Base-by-base conservation (phyloP, 192 early-diverging fungal species). In the Hyaloraphidium curvatum region DNA sequence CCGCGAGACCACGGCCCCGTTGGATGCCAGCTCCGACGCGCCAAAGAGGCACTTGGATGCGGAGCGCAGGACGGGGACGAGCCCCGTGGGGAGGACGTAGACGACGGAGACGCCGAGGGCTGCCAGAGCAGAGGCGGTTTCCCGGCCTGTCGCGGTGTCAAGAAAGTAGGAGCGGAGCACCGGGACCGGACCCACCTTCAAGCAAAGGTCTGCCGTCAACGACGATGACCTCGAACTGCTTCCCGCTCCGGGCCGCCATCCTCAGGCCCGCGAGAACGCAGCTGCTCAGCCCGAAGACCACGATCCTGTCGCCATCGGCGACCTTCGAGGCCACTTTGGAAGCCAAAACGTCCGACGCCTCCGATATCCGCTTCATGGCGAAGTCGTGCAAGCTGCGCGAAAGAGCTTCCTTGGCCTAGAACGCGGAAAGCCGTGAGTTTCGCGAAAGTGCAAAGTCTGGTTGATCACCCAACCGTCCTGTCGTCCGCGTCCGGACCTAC, bases 221-320 rank as follows among this genome's bases (percentile, higher is more conserved):
- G 3, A 96, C 81, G 52, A 98, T 85, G 9, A 97, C 95, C 39
- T 78, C 76, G 62, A 98, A 98, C 40, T 81, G 63, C 37, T 77
- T 83, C 5, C 82, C 83, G 28, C 68, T 64, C 22, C 60, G 58
- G 55, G 89, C 76, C 13, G 89, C 88, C 25, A 79, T 73, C 25
- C 87, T 51, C 31, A 96, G 68, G 22, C 94, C 63, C 5, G 68
- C 65, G 55, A 83, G 64, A 9, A 98, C 94, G 13, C 82, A 76
- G 14, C 17, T 25, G 19, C 43, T 48, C 7, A 14, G 43, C 31
- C 80, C 83, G 69, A 80, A 96, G 4, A 84, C 89, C 51, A 98
- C 66, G 53, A 98, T 81, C 0, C 95, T 84, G 59, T 94, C 91
- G 3, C 81, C 91, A 56, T 86, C 76, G 57, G 88, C 77, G 66